Evolutionary conservation across 2,329 filamentous ascomycete genomes (phyloP).

Genomic region (Aspergillus pseudonomiae): DNA sequence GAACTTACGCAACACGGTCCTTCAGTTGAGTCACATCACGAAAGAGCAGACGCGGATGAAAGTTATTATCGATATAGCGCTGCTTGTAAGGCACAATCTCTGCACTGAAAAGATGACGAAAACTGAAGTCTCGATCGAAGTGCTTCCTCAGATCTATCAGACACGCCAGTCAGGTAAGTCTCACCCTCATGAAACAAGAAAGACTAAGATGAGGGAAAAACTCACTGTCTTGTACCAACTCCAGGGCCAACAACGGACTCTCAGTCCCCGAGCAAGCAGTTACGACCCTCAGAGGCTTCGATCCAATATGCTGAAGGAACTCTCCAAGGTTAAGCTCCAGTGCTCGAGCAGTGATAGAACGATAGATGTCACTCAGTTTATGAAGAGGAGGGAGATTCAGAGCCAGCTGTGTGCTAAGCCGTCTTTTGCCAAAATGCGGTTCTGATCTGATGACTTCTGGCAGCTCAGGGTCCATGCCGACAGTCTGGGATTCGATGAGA

Average conservation of each 20-base stretch:
- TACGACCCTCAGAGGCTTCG: slow-evolving; percentile 56
- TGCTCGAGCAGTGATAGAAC: slow-evolving; percentile 29
- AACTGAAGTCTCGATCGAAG: slow-evolving; percentile 42
- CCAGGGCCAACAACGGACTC: slow-evolving; percentile 68
- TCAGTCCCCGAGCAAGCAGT: slow-evolving; percentile 83
- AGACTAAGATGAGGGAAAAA: background rate
- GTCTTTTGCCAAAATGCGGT: slow-evolving; percentile 15
- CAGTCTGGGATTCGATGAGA: background rate
- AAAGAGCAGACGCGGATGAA: slow-evolving; percentile 56
- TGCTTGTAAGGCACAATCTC: slow-evolving; percentile 69
- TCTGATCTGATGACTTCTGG: slow-evolving; percentile 27
- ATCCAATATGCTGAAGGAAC: slow-evolving; percentile 44
- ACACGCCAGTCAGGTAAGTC: background rate
- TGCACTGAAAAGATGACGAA: slow-evolving; percentile 63
- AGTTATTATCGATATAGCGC: slow-evolving; percentile 65
- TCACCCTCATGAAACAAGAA: background rate
- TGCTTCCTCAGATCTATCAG: slow-evolving; percentile 36
- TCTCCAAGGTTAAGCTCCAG: slow-evolving; percentile 44
- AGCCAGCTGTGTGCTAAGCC: slow-evolving; percentile 20
- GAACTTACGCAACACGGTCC: slow-evolving; percentile 51
- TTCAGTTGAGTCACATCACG: slow-evolving; percentile 62
- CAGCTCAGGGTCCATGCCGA: slow-evolving; percentile 14
- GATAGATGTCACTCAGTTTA: slow-evolving; percentile 33
- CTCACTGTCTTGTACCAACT: slow-evolving; percentile 56
- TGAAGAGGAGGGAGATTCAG: slow-evolving; percentile 29